These are phyloP conservation scores for Ogataea pilisensis DNA, from an alignment of 805 yeast genomes.

Conservation along the genomic window DNA sequence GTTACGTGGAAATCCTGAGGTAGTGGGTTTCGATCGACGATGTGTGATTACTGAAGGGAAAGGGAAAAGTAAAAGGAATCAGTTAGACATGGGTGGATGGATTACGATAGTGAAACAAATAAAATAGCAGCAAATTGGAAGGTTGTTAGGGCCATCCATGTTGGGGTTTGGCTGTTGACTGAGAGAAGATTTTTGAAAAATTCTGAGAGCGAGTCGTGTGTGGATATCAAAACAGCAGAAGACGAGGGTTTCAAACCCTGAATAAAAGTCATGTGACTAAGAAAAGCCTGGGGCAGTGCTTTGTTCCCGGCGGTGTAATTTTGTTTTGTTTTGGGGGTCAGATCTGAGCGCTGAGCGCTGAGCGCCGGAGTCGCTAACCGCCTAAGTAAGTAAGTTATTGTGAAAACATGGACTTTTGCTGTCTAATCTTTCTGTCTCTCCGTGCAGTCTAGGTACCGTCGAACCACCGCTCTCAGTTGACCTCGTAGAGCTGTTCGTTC, in stretches of 20 bases:
- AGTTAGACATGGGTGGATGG: background rate
- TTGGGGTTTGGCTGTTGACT: too few relatives aligned
- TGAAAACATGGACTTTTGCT: too few relatives aligned
- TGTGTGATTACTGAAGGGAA: constrained; percentile 3
- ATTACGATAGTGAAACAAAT: background rate
- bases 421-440: too few relatives aligned
- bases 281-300: too few relatives aligned
- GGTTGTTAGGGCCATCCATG: background rate
- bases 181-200: too few relatives aligned
- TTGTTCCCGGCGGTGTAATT: too few relatives aligned
- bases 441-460: too few relatives aligned
- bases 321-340: background rate
- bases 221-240: background rate
- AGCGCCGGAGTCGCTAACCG: too few relatives aligned
- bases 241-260: background rate
- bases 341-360: too few relatives aligned
- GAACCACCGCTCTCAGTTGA: too few relatives aligned
- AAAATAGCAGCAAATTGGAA: background rate
- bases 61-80: background rate
- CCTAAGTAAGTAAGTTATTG: too few relatives aligned
- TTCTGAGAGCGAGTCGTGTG: background rate
- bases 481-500: too few relatives aligned
- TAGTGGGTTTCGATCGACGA: constrained; percentile 64
- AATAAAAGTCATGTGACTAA: background rate
- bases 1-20: constrained; percentile 71